These are phyloP conservation scores for Aureobasidium melanogenum DNA, from an alignment of 2,329 filamentous ascomycete species.

Conservation along the genomic window DNA sequence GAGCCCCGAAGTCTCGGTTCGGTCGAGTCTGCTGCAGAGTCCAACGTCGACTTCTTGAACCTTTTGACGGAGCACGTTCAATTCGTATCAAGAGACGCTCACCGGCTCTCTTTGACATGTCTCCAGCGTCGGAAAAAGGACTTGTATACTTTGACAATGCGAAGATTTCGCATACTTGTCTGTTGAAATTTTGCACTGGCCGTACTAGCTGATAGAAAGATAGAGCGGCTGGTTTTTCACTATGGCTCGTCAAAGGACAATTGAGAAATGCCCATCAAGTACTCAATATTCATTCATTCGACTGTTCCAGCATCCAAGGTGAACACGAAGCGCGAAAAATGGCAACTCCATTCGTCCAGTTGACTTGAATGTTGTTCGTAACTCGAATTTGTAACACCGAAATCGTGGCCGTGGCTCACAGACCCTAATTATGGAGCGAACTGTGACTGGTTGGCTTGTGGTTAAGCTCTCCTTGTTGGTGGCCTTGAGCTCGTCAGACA, in stretches of 20 bases:
- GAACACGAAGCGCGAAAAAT: neutral
- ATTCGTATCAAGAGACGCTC: no score
- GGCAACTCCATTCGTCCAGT: neutral
- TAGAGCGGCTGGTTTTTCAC: neutral
- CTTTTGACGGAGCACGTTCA: neutral
- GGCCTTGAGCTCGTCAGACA: conserved; percentile 3
- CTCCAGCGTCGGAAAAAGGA: no score
- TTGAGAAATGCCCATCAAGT: conserved; percentile 6
- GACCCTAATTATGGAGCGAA: neutral
- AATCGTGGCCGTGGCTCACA: neutral
- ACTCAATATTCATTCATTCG: neutral
- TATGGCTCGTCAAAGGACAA: neutral
- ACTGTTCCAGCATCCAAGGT: neutral
- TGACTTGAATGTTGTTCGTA: neutral
- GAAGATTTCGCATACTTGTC: no score
- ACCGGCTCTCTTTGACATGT: no score
- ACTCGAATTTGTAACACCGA: neutral
- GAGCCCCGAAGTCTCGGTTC: neutral
- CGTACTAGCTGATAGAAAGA: neutral
- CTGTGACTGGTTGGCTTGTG: conserved; percentile 26
- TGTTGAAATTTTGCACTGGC: neutral
- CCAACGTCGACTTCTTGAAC: no score
- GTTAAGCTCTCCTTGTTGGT: conserved; percentile 30
- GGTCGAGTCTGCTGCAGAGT: neutral
- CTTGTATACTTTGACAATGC: no score